A percentile compares a stretch with the other conserved stretches of the same genome.
Conservation (phyloP, 2,329 filamentous ascomycete species). For the Malbranchea cinnamomea region DNA sequence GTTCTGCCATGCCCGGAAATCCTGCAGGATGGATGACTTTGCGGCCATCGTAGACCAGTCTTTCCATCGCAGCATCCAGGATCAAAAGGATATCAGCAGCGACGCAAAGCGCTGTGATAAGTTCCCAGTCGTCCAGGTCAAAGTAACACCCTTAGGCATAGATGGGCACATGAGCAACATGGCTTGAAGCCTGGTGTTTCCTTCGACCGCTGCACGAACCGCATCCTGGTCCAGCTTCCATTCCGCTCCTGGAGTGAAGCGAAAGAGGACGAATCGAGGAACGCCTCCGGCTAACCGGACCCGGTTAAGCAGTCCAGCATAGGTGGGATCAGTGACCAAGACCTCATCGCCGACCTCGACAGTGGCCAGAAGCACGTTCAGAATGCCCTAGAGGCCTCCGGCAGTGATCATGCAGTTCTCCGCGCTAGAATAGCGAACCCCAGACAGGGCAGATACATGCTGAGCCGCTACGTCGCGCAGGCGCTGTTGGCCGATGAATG, state of each 20-base stretch:
- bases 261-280: constrained; percentile 5
- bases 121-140: constrained; percentile 1
- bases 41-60: constrained; percentile 3
- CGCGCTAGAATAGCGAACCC: constrained; percentile 1
- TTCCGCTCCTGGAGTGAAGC: constrained; percentile 2
- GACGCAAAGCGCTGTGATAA: constrained; percentile 4
- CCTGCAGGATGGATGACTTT: constrained; percentile 2
- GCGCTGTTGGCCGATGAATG: constrained; percentile 4
- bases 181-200: constrained; percentile 1
- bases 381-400: constrained; percentile 4
- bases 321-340: constrained; percentile 5
- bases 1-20: constrained; percentile 3
- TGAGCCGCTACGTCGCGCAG: constrained; percentile 3
- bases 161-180: constrained; percentile 5
- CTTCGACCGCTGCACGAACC: background rate
- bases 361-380: constrained; percentile 6
- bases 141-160: constrained; percentile 3
- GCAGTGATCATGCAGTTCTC: constrained; percentile 5
- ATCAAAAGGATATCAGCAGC: constrained; percentile 3
- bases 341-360: constrained; percentile 5
- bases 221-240: constrained; percentile 5
- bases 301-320: constrained; percentile 5
- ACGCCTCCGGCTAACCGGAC: constrained; percentile 4
- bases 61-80: constrained; percentile 4
- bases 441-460: constrained; percentile 4